These are phyloP conservation scores for Conringia planisiliqua DNA, from an alignment of 345 rosid genomes.

Conservation along the genomic window DNA sequence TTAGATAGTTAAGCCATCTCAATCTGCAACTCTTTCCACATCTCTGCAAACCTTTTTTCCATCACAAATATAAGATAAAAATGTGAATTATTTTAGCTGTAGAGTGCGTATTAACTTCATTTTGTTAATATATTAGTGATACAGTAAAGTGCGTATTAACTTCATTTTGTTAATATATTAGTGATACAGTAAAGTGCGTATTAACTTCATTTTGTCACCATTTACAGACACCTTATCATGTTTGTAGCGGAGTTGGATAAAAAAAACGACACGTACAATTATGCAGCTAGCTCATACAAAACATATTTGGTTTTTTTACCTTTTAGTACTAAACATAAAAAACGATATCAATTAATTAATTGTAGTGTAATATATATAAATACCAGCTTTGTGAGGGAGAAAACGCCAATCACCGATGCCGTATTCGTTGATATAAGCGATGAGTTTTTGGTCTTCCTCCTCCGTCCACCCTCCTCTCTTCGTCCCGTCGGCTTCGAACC, in stretches of 20 bases:
- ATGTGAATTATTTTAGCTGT: not conserved
- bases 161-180: not conserved
- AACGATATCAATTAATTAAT: not conserved
- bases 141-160: not conserved
- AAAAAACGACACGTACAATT: not conserved
- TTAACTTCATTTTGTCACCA: not conserved
- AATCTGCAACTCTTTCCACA: constrained; percentile 33
- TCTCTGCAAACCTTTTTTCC: constrained; percentile 17
- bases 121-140: not conserved
- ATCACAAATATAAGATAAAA: not conserved
- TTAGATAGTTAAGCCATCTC: constrained; percentile 29
- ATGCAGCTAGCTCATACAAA: not conserved
- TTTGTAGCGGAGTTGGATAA: not conserved
- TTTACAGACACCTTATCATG: not conserved
- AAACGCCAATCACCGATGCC: constrained; percentile 70
- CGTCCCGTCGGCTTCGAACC: constrained; percentile 29
- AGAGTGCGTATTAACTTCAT: not conserved
- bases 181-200: not conserved
- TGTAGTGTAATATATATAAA: not conserved
- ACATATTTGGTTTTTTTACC: not conserved
- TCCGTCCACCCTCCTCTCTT: constrained; percentile 81
- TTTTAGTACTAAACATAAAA: not conserved
- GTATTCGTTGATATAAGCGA: constrained; percentile 42
- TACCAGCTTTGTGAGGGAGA: constrained; percentile 66
- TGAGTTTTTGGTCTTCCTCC: constrained; percentile 63